phyloP scores from a whole-genome alignment of 2,329 filamentous ascomycete genomes.

The Neofusicoccum parvum region DNA sequence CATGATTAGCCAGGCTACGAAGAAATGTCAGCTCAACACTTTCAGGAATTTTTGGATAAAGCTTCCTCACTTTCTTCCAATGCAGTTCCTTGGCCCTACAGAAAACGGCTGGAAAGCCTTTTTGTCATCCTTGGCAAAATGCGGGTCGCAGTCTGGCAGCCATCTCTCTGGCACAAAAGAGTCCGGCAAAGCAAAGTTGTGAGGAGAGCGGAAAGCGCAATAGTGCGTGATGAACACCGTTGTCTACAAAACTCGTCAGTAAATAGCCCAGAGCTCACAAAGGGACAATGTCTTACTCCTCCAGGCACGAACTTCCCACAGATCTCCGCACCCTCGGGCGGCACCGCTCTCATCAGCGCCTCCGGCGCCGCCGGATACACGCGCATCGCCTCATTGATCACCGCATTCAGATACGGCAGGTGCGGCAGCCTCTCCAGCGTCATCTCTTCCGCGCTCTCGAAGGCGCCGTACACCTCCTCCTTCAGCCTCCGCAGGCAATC shows the following conservation, averaged over 20 bases:
- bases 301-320: constrained; percentile 25
- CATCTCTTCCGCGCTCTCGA: constrained; percentile 18
- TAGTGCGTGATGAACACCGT: neutral
- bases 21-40: no score
- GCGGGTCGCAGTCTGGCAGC: constrained; percentile 29
- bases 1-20: no score
- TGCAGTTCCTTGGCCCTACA: constrained; percentile 32
- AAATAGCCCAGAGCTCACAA: neutral
- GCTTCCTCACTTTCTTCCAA: constrained; percentile 38
- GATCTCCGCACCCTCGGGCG: constrained; percentile 32
- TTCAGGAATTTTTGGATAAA: no score
- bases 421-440: neutral
- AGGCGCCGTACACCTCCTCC: neutral
- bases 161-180: constrained; percentile 37
- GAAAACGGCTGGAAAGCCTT: constrained; percentile 30
- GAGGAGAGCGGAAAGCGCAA: constrained; percentile 29
- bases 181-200: constrained; percentile 31
- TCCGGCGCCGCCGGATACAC: constrained; percentile 47
- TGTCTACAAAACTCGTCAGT: constrained; percentile 28
- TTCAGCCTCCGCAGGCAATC: neutral
- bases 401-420: constrained; percentile 19
- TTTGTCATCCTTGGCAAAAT: constrained; percentile 30
- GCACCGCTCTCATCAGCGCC: constrained; percentile 33
- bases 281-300: constrained; percentile 22
- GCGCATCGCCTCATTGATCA: constrained; percentile 46